A percentile compares a stretch with the other conserved stretches of the same genome.
Evolutionary conservation across 148 eudicot genomes (phyloP).

Genomic region (Camellia lanceoleosa): DNA sequence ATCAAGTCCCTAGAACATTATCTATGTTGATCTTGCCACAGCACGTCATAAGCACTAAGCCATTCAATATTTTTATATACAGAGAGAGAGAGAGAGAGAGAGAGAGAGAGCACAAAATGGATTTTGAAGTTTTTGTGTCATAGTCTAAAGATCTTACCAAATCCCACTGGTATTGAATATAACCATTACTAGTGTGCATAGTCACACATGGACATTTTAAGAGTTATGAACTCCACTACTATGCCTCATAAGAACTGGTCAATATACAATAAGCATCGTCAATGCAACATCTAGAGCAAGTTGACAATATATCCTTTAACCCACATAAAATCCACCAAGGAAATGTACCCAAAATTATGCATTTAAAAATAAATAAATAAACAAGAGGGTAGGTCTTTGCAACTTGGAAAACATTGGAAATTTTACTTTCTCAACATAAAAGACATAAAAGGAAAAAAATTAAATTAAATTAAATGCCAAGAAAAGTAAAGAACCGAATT

Average conservation of each 20-base stretch:
- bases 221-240: neutral
- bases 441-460: neutral
- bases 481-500: neutral
- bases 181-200: too few species aligned
- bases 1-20: neutral
- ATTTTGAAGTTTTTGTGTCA: too few species aligned
- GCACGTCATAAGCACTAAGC: neutral
- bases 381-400: neutral
- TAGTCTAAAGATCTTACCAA: too few species aligned
- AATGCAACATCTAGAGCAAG: neutral
- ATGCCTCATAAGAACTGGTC: neutral
- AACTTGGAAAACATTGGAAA: neutral
- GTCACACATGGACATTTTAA: neutral
- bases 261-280: neutral
- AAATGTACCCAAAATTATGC: neutral
- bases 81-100: too few species aligned
- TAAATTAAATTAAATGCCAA: neutral
- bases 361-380: neutral
- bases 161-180: too few species aligned
- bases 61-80: neutral
- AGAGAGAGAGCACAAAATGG: neutral
- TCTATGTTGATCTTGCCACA: too few species aligned
- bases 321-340: too few species aligned
- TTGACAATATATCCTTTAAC: neutral
- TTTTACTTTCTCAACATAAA: too few species aligned